Base-by-base conservation (phyloP, 2,329 filamentous ascomycete genomes). In the Ascochyta clinopodiicola region DNA sequence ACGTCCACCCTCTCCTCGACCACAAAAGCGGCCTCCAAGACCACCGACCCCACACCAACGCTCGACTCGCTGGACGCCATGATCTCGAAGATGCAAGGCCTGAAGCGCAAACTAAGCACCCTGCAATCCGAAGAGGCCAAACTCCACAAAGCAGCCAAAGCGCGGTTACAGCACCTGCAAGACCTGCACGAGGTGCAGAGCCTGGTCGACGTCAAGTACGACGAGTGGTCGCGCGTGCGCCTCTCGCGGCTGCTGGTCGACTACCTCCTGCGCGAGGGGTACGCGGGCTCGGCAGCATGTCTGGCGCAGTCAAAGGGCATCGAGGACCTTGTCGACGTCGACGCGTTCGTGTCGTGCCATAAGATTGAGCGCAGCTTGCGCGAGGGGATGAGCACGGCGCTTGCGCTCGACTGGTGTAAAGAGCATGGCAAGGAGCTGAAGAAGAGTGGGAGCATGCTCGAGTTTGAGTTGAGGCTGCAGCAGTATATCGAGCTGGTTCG, bases 401-500 rank as follows among this genome's bases (percentile, higher is more conserved):
- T 96, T 67, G 93, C 92, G 21, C 77, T 99, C 50, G 85, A 86
- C 12, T 99, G 95, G 95, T 97, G 95, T 74, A 86, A 83, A 15
- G 94, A 98, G 69, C 96, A 97, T 76, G 95, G 96, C 76, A 93
- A 94, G 68, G 90, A 93, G 60, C 79, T 99, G 56, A 90, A 92
- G 71, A 96, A 95, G 81, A 89, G 91, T 77, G 88, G 91, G 83
- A 92, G 88, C 69, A 90, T 89, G 63, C 84, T 99, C 15, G 95
- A 99, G 75, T 96, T 96, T 70, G 91, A 96, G 81, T 84, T 99
- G 38, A 88, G 95, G 12, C 83, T 96, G 67, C 95, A 99, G 75
- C 93, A 98, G 74, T 98, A 93, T 74, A 93, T 98, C 66, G 95
- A 98, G 76, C 82, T 98, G 57, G 86, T 96, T 56, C 84, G 94